Conservation (phyloP, 345 rosid genomes). For the Nephelium lappaceum region DNA sequence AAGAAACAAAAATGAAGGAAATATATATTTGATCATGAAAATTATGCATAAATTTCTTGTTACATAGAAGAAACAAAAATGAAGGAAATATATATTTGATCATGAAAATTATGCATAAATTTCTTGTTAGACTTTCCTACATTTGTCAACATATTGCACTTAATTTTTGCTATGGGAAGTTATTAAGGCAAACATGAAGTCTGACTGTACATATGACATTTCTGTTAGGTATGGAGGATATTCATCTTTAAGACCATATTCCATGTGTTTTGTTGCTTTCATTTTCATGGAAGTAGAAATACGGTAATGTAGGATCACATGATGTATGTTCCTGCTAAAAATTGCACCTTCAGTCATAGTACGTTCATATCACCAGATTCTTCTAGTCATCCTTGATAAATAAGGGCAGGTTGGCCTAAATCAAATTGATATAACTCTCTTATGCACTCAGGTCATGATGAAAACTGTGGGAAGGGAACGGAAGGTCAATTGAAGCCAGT, state of each 20-base stretch:
- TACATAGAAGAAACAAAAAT: not conserved
- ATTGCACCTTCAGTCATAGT: not conserved
- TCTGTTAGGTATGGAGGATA: not conserved
- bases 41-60: not conserved
- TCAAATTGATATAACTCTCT: not conserved
- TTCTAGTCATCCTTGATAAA: not conserved
- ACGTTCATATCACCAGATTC: not conserved
- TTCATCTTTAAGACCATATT: not conserved
- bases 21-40: not conserved
- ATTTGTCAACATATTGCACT: not conserved
- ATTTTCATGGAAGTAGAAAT: not conserved
- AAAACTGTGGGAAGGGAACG: constrained; percentile 29
- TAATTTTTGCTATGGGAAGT: not conserved
- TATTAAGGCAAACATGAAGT: not conserved
- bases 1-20: not conserved
- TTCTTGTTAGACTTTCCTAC: not conserved
- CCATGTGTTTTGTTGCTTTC: not conserved
- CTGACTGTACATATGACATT: not conserved
- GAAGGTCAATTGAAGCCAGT: constrained; percentile 43
- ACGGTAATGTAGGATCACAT: not conserved
- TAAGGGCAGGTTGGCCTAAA: not conserved
- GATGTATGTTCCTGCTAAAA: not conserved
- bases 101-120: not conserved
- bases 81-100: not conserved
- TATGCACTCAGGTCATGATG: constrained; percentile 39